Evolutionary conservation across 805 yeast genomes (phyloP).

Genomic region (Sugiyamaella smithiae): DNA sequence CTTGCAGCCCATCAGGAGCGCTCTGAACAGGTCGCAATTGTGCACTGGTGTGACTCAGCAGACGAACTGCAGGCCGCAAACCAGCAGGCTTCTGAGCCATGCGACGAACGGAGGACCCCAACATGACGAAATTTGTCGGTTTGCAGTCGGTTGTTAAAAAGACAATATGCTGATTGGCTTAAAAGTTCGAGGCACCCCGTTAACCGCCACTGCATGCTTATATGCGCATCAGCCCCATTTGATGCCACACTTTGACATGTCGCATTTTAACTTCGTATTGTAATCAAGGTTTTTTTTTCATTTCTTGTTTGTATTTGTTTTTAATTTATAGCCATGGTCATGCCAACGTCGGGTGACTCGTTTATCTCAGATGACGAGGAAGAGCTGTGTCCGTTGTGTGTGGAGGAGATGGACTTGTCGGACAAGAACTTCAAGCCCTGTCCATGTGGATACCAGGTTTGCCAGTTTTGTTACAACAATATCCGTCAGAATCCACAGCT

Average conservation of each 20-base stretch:
- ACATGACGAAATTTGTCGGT: neutral
- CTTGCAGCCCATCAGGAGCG: slow-evolving; percentile 35
- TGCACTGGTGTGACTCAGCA: neutral
- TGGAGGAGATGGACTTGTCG: slow-evolving; percentile 95
- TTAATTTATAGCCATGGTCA: slow-evolving; percentile 16
- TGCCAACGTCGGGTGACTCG: slow-evolving; percentile 41
- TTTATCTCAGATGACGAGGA: slow-evolving; percentile 78
- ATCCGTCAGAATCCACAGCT: slow-evolving; percentile 93
- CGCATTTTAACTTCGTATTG: neutral
- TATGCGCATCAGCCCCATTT: neutral
- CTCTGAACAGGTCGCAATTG: slow-evolving; percentile 9
- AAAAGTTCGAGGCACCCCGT: neutral
- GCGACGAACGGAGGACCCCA: neutral
- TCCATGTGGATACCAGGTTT: slow-evolving; percentile 98
- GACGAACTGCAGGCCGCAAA: neutral
- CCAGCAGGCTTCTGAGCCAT: neutral
- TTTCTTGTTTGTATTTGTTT: neutral
- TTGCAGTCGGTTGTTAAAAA: neutral
- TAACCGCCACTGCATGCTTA: neutral
- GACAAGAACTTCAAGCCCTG: slow-evolving; percentile 98
- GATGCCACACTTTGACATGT: neutral
- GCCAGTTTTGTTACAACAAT: slow-evolving; percentile 97
- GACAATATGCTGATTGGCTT: slow-evolving; percentile 1
- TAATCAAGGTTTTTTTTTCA: neutral
- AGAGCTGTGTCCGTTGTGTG: slow-evolving; percentile 86